Conservation (phyloP, 2,329 filamentous ascomycete genomes). For the Cordyceps fumosorosea region DNA sequence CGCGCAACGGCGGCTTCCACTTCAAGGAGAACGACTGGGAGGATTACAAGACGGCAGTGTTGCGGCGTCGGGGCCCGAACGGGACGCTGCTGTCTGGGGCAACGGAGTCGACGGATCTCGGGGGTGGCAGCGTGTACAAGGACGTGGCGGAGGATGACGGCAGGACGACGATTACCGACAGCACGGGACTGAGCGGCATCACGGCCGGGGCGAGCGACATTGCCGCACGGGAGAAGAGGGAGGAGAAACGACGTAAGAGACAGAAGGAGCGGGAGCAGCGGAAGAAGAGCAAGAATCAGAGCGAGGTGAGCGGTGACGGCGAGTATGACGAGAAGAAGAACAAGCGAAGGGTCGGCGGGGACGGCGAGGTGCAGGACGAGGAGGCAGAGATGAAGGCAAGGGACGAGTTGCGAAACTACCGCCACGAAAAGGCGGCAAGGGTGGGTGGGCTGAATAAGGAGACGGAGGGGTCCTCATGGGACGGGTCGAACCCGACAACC, state of each 20-base stretch:
- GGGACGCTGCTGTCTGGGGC: constrained; percentile 79
- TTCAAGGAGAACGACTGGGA: constrained; percentile 89
- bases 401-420: constrained; percentile 72
- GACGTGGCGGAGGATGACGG: constrained; percentile 53
- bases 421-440: constrained; percentile 75
- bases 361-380: constrained; percentile 55
- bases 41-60: constrained; percentile 92
- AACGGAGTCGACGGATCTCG: constrained; percentile 73
- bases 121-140: constrained; percentile 80
- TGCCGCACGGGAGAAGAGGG: constrained; percentile 47
- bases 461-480: constrained; percentile 72
- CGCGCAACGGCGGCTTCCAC: constrained; percentile 88
- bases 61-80: constrained; percentile 82
- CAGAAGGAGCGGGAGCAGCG: constrained; percentile 29
- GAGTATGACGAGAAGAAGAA: constrained; percentile 9
- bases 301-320: constrained; percentile 23
- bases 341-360: constrained; percentile 44
- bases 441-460: constrained; percentile 86
- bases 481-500: constrained; percentile 64
- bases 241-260: constrained; percentile 45
- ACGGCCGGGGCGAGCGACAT: constrained; percentile 53
- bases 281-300: background rate
- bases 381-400: constrained; percentile 57
- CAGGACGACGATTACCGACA: constrained; percentile 40
- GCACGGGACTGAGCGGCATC: constrained; percentile 44